Percentiles rank a stretch among this genome's conserved stretches.
These are phyloP conservation scores for Macroventuria anomochaeta DNA, from an alignment of 2,329 filamentous ascomycete species.

Conservation along the genomic window DNA sequence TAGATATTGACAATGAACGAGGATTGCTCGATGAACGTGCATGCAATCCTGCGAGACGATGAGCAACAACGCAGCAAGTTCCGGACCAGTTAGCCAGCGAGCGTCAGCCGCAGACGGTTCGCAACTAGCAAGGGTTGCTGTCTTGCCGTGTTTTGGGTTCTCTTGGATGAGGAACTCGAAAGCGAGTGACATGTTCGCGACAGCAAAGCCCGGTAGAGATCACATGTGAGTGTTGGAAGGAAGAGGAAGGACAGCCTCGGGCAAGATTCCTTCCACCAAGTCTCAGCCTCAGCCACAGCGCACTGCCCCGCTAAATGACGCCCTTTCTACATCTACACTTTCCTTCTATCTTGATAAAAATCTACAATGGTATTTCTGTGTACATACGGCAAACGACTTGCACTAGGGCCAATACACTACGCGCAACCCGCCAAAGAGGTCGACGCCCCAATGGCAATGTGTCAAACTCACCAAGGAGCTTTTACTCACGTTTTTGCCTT, in stretches of 20 bases:
- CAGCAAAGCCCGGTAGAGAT: background rate
- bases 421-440: no score
- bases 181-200: background rate
- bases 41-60: background rate
- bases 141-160: background rate
- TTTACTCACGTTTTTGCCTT: no score
- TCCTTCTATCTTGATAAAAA: no score
- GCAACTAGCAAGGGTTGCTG: background rate
- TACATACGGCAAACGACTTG: no score
- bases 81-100: constrained; percentile 4
- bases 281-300: background rate
- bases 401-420: no score
- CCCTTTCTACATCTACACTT: background rate
- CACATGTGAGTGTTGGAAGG: background rate
- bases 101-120: background rate
- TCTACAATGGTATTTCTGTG: no score
- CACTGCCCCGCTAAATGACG: background rate
- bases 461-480: no score
- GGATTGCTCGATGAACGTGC: constrained; percentile 3
- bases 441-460: no score
- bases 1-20: background rate
- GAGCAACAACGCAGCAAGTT: background rate
- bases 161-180: background rate
- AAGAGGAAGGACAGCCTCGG: no score
- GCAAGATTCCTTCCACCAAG: no score